These are phyloP conservation scores for Penicillium antarcticum DNA, from an alignment of 495 filamentous ascomycete species.

Conservation along the genomic window DNA sequence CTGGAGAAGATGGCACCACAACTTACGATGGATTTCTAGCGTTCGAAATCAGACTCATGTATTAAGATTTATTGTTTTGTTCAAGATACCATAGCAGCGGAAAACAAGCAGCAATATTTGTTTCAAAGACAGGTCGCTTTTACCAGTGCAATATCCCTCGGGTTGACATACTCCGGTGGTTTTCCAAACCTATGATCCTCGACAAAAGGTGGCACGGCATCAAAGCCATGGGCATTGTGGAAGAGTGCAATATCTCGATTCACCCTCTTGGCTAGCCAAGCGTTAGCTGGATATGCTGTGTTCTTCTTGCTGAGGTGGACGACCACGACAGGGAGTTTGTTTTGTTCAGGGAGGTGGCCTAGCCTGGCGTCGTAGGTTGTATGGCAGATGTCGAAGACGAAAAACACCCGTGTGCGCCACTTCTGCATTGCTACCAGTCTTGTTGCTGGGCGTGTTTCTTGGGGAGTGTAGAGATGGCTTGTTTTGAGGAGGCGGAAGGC, in stretches of 20 bases:
- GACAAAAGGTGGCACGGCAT: slow-evolving; percentile 20
- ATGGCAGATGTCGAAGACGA: slow-evolving; percentile 27
- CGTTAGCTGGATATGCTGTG: slow-evolving; percentile 18
- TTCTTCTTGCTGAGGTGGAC: slow-evolving; percentile 27
- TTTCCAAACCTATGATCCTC: slow-evolving; percentile 23
- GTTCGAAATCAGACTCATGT: slow-evolving; percentile 6
- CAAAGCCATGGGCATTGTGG: slow-evolving; percentile 26
- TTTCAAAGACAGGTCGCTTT: slow-evolving; percentile 12
- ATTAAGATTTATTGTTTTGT: slow-evolving; percentile 6
- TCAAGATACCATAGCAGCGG: slow-evolving; percentile 7
- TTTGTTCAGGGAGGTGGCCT: slow-evolving; percentile 26
- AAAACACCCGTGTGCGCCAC: slow-evolving; percentile 21
- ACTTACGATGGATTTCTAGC: slow-evolving; percentile 79
- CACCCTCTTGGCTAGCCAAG: slow-evolving; percentile 20
- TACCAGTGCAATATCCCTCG: slow-evolving; percentile 23
- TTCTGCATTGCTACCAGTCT: slow-evolving; percentile 23
- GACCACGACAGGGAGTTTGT: slow-evolving; percentile 23
- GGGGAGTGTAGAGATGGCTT: not conserved
- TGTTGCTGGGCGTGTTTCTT: not conserved
- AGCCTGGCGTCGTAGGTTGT: slow-evolving; percentile 20
- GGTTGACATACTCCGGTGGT: slow-evolving; percentile 18
- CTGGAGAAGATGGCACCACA: slow-evolving; percentile 89
- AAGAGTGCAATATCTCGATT: slow-evolving; percentile 26
- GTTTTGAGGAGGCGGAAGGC: slow-evolving; percentile 17
- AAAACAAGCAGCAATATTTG: not conserved